Percentiles rank a stretch among this genome's conserved stretches.
Evolutionary conservation across 805 yeast genomes (phyloP).

Genomic region (Clavispora carvajalis): DNA sequence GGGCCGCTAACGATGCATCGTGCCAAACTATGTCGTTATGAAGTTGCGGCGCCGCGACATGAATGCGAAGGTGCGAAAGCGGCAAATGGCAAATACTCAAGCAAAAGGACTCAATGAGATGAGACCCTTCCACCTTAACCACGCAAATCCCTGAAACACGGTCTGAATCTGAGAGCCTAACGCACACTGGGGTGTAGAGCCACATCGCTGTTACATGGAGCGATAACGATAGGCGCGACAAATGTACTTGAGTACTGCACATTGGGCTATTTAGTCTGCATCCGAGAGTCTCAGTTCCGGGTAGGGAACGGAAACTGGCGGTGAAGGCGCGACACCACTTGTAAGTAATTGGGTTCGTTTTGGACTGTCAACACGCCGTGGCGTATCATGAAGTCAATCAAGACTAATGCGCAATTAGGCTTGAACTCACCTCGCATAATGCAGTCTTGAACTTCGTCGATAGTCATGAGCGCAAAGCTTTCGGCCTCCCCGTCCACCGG

Average conservation of each 20-base stretch:
- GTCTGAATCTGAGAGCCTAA: conserved; percentile 5
- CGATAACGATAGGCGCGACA: not conserved
- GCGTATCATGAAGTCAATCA: conserved; percentile 82
- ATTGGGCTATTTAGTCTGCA: not conserved
- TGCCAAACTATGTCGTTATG: conserved; percentile 5
- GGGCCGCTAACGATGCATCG: not conserved
- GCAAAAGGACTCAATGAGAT: not conserved
- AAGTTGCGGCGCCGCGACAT: not conserved
- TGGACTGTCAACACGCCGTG: conserved; percentile 69
- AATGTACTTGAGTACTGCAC: not conserved
- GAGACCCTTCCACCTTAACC: not conserved
- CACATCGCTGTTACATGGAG: conserved; percentile 1
- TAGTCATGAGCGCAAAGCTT: conserved; percentile 57
- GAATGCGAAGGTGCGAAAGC: not conserved
- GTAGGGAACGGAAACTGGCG: conserved; percentile 67
- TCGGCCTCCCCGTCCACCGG: conserved; percentile 58
- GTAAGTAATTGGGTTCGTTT: conserved; percentile 60
- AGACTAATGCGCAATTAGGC: conserved; percentile 79
- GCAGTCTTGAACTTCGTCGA: conserved; percentile 51
- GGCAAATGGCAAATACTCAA: conserved; percentile 7
- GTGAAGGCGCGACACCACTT: conserved; percentile 57
- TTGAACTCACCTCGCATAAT: conserved; percentile 64
- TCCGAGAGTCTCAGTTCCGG: conserved; percentile 2
- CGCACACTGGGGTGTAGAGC: conserved; percentile 8
- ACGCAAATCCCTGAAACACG: conserved; percentile 6